phyloP scores from a whole-genome alignment of 306 rosid genomes.

The Dicorynia guianensis region DNA sequence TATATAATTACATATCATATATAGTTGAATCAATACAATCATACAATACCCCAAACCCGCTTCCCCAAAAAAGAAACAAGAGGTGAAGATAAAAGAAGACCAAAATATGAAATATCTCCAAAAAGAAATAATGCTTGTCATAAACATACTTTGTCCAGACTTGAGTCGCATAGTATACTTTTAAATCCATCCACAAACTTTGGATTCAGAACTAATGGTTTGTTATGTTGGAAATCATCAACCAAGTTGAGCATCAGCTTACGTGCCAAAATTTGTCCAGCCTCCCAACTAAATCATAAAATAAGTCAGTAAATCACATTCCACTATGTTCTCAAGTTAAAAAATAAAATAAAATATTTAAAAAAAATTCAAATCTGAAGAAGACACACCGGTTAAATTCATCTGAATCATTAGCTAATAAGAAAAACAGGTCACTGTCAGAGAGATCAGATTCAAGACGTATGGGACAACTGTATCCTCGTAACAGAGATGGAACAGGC shows the following conservation, averaged over 20 bases:
- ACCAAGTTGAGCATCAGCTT: constrained; percentile 90
- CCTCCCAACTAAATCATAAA: constrained; percentile 86
- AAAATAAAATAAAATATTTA: too few species aligned
- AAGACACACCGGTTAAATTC: constrained; percentile 91
- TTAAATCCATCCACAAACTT: constrained; percentile 80
- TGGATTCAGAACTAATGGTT: constrained; percentile 74
- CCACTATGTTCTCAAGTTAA: constrained; percentile 23
- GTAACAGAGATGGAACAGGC: constrained; percentile 89
- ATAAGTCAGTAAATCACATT: constrained; percentile 37
- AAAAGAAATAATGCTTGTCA: neutral
- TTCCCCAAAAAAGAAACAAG: neutral
- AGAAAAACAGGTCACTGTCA: constrained; percentile 80
- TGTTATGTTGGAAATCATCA: constrained; percentile 79
- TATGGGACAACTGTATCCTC: constrained; percentile 95
- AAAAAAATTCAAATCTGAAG: constrained; percentile 26
- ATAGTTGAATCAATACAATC: constrained; percentile 28
- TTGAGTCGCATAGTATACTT: constrained; percentile 69
- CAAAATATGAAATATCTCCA: constrained; percentile 21
- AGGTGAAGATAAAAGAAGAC: neutral
- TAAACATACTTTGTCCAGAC: constrained; percentile 81
- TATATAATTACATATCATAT: constrained; percentile 44
- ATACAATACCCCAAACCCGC: constrained; percentile 1
- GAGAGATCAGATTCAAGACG: constrained; percentile 91
- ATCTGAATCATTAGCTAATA: constrained; percentile 92
- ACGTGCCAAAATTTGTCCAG: constrained; percentile 91